Conservation (phyloP, 495 filamentous ascomycete species). For the Patellaria atrata region DNA sequence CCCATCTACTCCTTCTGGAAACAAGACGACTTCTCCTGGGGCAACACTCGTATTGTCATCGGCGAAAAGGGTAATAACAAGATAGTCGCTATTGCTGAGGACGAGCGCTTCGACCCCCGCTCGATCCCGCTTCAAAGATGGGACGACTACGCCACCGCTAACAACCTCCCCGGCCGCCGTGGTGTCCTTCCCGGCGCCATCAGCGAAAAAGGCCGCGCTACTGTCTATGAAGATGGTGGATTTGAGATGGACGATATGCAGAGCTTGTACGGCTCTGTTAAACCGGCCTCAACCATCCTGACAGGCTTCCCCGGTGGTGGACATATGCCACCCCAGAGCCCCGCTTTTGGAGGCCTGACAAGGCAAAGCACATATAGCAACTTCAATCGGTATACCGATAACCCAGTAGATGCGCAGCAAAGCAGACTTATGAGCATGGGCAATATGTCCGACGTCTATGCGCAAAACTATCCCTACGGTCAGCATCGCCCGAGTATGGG, state of each 20-base stretch:
- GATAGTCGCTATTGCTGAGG: constrained; percentile 61
- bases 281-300: constrained; percentile 81
- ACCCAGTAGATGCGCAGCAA: constrained; percentile 20
- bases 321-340: constrained; percentile 21
- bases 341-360: constrained; percentile 20
- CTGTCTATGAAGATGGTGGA: constrained; percentile 45
- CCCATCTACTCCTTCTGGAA: constrained; percentile 99
- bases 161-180: constrained; percentile 83
- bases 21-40: constrained; percentile 96
- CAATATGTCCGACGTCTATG: constrained; percentile 42
- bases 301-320: constrained; percentile 55
- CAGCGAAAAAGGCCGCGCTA: constrained; percentile 47
- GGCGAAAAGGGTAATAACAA: constrained; percentile 85
- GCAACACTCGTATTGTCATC: constrained; percentile 93
- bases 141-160: constrained; percentile 91
- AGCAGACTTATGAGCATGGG: constrained; percentile 49
- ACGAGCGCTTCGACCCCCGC: constrained; percentile 77
- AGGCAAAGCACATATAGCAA: constrained; percentile 35
- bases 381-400: constrained; percentile 22
- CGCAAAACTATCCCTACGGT: constrained; percentile 31
- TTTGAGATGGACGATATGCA: constrained; percentile 98
- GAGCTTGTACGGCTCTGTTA: constrained; percentile 86
- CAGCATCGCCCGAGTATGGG: constrained; percentile 36
- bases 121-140: constrained; percentile 89
- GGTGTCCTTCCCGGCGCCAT: constrained; percentile 38